These are phyloP conservation scores for Medicago arabica DNA, from an alignment of 306 rosid species.

Conservation along the genomic window DNA sequence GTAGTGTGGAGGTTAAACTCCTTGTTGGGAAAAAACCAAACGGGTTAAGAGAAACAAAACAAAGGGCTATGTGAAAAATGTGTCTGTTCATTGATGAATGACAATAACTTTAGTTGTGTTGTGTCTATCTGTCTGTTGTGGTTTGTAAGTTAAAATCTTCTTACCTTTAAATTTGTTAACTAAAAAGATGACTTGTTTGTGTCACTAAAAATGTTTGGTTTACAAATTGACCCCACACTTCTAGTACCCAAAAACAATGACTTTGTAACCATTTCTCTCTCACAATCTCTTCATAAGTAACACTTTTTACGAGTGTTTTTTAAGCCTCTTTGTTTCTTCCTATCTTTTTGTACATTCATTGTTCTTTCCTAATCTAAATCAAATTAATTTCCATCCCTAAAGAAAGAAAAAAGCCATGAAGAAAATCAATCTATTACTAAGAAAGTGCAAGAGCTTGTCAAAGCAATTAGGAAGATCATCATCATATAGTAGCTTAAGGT, in stretches of 20 bases:
- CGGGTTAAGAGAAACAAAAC: background rate
- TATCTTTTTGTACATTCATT: slow-evolving; percentile 28
- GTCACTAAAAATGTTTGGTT: slow-evolving; percentile 56
- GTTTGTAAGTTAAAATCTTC: slow-evolving; percentile 19
- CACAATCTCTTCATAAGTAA: slow-evolving; percentile 42
- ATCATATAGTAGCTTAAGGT: slow-evolving; percentile 72
- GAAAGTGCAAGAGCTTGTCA: slow-evolving; percentile 92
- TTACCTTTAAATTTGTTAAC: slow-evolving; percentile 19
- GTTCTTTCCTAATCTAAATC: slow-evolving; percentile 15
- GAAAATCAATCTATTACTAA: slow-evolving; percentile 69
- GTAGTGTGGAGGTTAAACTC: too few species aligned
- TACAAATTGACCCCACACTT: slow-evolving; percentile 70
- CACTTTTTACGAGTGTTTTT: slow-evolving; percentile 54
- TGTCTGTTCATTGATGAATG: background rate
- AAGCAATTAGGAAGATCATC: slow-evolving; percentile 81
- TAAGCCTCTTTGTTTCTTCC: slow-evolving; percentile 52
- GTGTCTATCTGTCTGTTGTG: slow-evolving; percentile 40
- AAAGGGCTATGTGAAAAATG: background rate
- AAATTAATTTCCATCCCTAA: background rate
- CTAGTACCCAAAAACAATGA: slow-evolving; percentile 73
- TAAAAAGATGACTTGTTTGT: slow-evolving; percentile 58
- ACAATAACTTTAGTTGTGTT: slow-evolving; percentile 41
- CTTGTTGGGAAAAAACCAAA: too few species aligned
- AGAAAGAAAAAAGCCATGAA: slow-evolving; percentile 50
- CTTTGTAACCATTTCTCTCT: slow-evolving; percentile 54